Conservation (phyloP, 2,329 filamentous ascomycete genomes). For the Penicillium olsonii region DNA sequence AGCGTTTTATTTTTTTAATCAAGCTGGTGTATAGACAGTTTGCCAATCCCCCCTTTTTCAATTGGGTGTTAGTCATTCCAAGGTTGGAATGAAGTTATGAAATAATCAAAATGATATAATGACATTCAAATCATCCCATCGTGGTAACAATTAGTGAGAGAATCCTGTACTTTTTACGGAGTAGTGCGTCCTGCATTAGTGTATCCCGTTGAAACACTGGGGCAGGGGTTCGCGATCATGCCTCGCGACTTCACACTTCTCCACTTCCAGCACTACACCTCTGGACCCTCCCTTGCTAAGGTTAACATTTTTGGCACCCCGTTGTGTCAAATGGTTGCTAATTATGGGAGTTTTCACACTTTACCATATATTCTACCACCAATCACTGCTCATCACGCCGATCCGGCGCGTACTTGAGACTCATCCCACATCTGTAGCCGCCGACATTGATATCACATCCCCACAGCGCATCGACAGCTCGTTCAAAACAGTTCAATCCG, state of each 20-base stretch:
- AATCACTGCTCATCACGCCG: constrained; percentile 14
- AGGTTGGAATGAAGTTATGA: constrained; percentile 22
- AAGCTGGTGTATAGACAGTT: constrained; percentile 25
- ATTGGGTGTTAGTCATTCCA: constrained; percentile 15
- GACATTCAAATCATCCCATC: constrained; percentile 8
- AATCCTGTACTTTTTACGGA: too few species aligned
- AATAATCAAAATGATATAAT: constrained; percentile 17
- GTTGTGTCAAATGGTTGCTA: constrained; percentile 16
- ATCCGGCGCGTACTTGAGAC: constrained; percentile 26
- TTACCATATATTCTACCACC: not conserved
- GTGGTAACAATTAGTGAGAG: too few species aligned
- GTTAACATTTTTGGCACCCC: not conserved
- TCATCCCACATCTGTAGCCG: constrained; percentile 24
- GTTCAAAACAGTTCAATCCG: constrained; percentile 1
- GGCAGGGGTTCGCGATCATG: too few species aligned
- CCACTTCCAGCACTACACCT: not conserved
- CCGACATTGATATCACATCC: constrained; percentile 23
- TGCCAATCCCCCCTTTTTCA: constrained; percentile 11
- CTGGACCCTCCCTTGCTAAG: too few species aligned
- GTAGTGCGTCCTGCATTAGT: too few species aligned
- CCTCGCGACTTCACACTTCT: too few species aligned
- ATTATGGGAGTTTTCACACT: constrained; percentile 25
- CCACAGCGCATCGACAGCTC: constrained; percentile 6
- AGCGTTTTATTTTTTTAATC: constrained; percentile 30
- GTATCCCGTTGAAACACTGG: too few species aligned